phyloP scores from a whole-genome alignment of 2,329 filamentous ascomycete genomes.

The Fusarium oxysporum region DNA sequence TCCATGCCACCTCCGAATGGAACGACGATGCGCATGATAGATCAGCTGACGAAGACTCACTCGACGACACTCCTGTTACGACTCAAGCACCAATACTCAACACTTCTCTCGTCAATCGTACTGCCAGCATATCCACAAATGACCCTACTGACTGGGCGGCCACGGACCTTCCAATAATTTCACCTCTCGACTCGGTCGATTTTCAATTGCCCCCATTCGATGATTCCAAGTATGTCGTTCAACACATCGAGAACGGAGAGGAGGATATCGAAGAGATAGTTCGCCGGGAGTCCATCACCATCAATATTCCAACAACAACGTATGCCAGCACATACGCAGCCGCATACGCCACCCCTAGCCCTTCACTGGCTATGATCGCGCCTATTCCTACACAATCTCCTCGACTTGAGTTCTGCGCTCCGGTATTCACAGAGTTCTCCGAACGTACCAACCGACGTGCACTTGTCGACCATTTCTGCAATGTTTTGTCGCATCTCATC shows the following conservation, averaged over 20 bases:
- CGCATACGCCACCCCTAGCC: slow-evolving; percentile 31
- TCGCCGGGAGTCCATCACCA: slow-evolving; percentile 33
- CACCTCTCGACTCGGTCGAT: slow-evolving; percentile 48
- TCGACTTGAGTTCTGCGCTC: slow-evolving; percentile 63
- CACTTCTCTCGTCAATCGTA: slow-evolving; percentile 24
- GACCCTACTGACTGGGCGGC: slow-evolving; percentile 36
- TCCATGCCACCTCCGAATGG: slow-evolving; percentile 15
- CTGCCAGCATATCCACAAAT: slow-evolving; percentile 21
- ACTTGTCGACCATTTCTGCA: slow-evolving; percentile 72
- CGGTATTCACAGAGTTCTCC: slow-evolving; percentile 68
- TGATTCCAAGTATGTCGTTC: slow-evolving; percentile 20
- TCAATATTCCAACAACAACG: slow-evolving; percentile 33
- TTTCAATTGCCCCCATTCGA: slow-evolving; percentile 49
- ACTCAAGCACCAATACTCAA: slow-evolving; percentile 11
- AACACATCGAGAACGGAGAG: slow-evolving; percentile 36
- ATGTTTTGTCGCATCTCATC: slow-evolving; percentile 72
- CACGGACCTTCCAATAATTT: slow-evolving; percentile 44
- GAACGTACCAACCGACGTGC: slow-evolving; percentile 64
- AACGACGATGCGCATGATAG: slow-evolving; percentile 28
- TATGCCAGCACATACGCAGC: slow-evolving; percentile 27
- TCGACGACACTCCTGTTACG: slow-evolving; percentile 18
- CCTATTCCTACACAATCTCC: slow-evolving; percentile 44
- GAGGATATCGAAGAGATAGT: slow-evolving; percentile 48
- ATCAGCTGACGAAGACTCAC: slow-evolving; percentile 32
- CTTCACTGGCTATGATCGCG: slow-evolving; percentile 45